These are phyloP conservation scores for Daedaleopsis nitida DNA, from an alignment of 768 basidiomycete species.

Conservation along the genomic window DNA sequence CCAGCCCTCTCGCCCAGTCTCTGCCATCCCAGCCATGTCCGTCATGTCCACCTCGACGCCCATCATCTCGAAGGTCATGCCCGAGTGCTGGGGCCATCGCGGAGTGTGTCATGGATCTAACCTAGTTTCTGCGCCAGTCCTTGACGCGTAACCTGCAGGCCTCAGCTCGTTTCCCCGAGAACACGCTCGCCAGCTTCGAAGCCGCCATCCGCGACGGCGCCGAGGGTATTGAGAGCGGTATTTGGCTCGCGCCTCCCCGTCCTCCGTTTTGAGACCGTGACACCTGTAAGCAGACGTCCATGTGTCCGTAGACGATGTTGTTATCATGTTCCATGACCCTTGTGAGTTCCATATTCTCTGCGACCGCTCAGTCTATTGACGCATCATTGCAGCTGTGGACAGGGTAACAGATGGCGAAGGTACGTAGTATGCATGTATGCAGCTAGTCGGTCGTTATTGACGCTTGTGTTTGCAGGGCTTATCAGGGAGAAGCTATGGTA, in stretches of 20 bases:
- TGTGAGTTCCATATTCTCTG: slow-evolving; percentile 40
- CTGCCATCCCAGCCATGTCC: slow-evolving; percentile 1
- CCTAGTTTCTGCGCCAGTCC: slow-evolving; percentile 5
- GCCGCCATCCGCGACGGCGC: slow-evolving; percentile 94
- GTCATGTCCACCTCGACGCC: slow-evolving; percentile 21
- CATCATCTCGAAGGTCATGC: slow-evolving; percentile 20
- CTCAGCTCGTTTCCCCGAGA: slow-evolving; percentile 86
- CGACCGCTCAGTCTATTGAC: background rate
- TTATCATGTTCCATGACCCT: slow-evolving; percentile 97
- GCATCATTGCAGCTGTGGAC: slow-evolving; percentile 48
- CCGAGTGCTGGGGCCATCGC: slow-evolving; percentile 82
- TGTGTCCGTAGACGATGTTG: slow-evolving; percentile 80
- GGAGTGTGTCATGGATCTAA: slow-evolving; percentile 46
- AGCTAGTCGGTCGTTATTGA: slow-evolving; percentile 11
- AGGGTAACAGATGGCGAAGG: slow-evolving; percentile 82
- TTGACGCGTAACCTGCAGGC: slow-evolving; percentile 57
- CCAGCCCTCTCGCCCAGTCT: slow-evolving; percentile 11
- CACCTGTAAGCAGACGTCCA: slow-evolving; percentile 83
- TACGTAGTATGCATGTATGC: slow-evolving; percentile 22
- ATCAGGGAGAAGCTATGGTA: slow-evolving; percentile 55
- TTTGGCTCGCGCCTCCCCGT: slow-evolving; percentile 36
- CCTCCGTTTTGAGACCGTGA: slow-evolving; percentile 44
- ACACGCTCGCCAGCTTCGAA: slow-evolving; percentile 93
- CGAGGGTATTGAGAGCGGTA: slow-evolving; percentile 98
- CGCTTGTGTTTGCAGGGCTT: slow-evolving; percentile 43